Conservation (phyloP, 1,284 basidiomycete species). For the Sphagnurus paluster region DNA sequence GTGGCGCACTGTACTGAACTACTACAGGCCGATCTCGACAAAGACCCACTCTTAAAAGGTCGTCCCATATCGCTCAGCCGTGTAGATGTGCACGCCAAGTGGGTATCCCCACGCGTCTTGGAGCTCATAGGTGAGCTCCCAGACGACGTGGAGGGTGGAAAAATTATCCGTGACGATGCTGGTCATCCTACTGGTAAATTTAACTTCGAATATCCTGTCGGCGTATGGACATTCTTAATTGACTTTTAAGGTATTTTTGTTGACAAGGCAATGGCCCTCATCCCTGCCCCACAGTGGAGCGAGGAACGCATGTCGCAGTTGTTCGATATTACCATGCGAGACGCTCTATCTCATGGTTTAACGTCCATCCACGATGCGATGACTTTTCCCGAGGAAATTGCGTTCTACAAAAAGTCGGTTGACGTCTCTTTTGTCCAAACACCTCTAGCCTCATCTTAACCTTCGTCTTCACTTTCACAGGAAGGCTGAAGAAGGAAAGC, state of each 20-base stretch:
- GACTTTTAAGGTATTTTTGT: constrained; percentile 59
- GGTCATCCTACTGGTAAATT: constrained; percentile 73
- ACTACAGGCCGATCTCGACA: constrained; percentile 56
- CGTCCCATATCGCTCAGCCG: constrained; percentile 71
- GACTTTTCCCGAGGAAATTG: constrained; percentile 51
- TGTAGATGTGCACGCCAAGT: constrained; percentile 83
- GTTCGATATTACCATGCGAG: constrained; percentile 62
- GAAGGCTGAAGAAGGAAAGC: constrained; percentile 56
- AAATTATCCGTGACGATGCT: constrained; percentile 63
- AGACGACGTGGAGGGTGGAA: constrained; percentile 68
- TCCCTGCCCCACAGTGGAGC: constrained; percentile 66
- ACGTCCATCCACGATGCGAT: constrained; percentile 85
- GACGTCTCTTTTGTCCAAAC: constrained; percentile 15
- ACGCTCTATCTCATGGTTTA: constrained; percentile 74
- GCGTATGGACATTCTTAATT: neutral
- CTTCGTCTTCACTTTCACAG: constrained; percentile 29
- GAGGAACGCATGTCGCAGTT: constrained; percentile 57
- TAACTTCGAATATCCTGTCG: constrained; percentile 2
- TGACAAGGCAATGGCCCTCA: constrained; percentile 72
- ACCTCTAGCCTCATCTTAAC: constrained; percentile 6
- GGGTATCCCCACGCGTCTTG: constrained; percentile 77
- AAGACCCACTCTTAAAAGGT: constrained; percentile 62
- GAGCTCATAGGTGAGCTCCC: constrained; percentile 59
- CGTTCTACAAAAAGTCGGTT: constrained; percentile 75
- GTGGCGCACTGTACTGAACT: neutral